Conservation (phyloP, 2,329 filamentous ascomycete species). For the Conoideocrella luteorostrata region DNA sequence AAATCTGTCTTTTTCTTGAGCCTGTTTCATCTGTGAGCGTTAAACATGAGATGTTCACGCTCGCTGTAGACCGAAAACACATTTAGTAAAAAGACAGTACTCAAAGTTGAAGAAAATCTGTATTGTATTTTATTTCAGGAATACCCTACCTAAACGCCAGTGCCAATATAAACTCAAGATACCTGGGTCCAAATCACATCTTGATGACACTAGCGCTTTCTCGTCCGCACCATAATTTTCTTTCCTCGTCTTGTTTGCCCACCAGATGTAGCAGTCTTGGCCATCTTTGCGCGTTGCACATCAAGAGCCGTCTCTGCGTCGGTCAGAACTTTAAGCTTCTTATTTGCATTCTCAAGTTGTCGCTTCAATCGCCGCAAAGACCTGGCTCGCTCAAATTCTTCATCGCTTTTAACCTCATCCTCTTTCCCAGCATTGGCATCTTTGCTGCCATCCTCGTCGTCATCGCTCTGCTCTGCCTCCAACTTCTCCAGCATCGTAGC, state of each 20-base stretch:
- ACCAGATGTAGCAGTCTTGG: slow-evolving; percentile 56
- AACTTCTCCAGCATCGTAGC: slow-evolving; percentile 22
- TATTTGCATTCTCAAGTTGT: slow-evolving; percentile 43
- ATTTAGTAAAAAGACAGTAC: too few relatives aligned
- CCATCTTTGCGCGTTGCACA: slow-evolving; percentile 56
- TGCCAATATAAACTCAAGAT: too few relatives aligned
- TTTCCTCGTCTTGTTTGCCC: slow-evolving; percentile 53
- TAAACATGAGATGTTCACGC: too few relatives aligned
- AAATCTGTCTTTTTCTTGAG: too few relatives aligned
- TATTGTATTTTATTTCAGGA: slow-evolving; percentile 3
- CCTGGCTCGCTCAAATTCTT: slow-evolving; percentile 34
- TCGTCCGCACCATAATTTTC: slow-evolving; percentile 56
- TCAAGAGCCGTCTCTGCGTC: slow-evolving; percentile 52
- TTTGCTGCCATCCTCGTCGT: slow-evolving; percentile 13
- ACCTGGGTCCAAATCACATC: background rate
- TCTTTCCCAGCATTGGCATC: slow-evolving; percentile 9
- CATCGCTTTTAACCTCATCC: slow-evolving; percentile 21
- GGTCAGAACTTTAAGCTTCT: slow-evolving; percentile 49
- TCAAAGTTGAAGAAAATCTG: background rate
- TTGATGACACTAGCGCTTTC: slow-evolving; percentile 44
- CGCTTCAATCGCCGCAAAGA: slow-evolving; percentile 38
- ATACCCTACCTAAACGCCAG: slow-evolving; percentile 6
- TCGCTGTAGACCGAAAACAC: too few relatives aligned
- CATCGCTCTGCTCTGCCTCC: slow-evolving; percentile 25
- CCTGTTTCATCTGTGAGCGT: too few relatives aligned